Evolutionary conservation across 495 filamentous ascomycete genomes (phyloP).

Genomic region (Aspergillus steynii): DNA sequence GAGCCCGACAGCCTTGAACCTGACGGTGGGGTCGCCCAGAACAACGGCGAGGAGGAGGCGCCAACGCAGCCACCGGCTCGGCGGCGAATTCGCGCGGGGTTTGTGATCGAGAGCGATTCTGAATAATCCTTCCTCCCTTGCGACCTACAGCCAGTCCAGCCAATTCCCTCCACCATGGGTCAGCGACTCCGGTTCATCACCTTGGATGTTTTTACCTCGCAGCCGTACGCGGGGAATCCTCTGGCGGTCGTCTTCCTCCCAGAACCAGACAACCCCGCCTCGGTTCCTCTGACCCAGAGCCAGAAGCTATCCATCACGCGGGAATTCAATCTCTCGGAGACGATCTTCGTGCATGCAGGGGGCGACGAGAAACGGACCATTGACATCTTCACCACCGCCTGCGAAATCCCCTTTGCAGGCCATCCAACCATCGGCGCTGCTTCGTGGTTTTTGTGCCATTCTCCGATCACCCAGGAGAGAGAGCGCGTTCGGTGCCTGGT

Average conservation of each 20-base stretch:
- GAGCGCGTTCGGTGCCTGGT: slow-evolving; percentile 41
- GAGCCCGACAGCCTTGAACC: slow-evolving; percentile 10
- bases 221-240: slow-evolving; percentile 40
- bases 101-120: slow-evolving; percentile 55
- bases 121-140: slow-evolving; percentile 28
- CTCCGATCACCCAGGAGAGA: slow-evolving; percentile 30
- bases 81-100: slow-evolving; percentile 44
- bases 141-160: not conserved
- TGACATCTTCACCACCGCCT: slow-evolving; percentile 68
- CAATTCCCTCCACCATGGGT: slow-evolving; percentile 22
- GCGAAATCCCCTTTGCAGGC: slow-evolving; percentile 72
- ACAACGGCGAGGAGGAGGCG: slow-evolving; percentile 35
- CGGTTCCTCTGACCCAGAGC: slow-evolving; percentile 26
- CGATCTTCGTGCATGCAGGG: slow-evolving; percentile 67
- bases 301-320: slow-evolving; percentile 57
- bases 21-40: not conserved
- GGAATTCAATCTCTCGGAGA: slow-evolving; percentile 88
- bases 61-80: slow-evolving; percentile 30
- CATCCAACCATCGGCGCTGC: slow-evolving; percentile 76
- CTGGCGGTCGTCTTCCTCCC: slow-evolving; percentile 46
- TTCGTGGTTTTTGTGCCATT: slow-evolving; percentile 47
- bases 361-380: slow-evolving; percentile 41
- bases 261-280: slow-evolving; percentile 13
- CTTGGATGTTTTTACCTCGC: slow-evolving; percentile 47
- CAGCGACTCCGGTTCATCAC: slow-evolving; percentile 35